phyloP scores from a whole-genome alignment of 768 basidiomycete genomes.

The Mycena vulgaris region DNA sequence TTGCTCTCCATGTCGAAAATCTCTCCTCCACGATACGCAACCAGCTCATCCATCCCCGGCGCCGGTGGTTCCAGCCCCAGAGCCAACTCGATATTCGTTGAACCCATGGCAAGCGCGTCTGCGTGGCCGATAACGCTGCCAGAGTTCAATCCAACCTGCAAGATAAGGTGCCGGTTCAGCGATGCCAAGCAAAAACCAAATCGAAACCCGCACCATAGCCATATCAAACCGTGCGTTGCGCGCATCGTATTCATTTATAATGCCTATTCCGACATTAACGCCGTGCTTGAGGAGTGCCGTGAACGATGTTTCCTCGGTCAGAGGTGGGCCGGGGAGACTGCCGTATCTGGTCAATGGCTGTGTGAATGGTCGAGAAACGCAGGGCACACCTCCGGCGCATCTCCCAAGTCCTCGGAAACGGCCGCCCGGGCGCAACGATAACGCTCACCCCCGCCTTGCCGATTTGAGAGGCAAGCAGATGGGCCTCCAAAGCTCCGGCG shows the following conservation, averaged over 20 bases:
- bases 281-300: constrained; percentile 74
- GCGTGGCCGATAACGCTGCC: constrained; percentile 55
- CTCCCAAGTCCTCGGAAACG: constrained; percentile 85
- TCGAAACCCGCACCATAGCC: constrained; percentile 73
- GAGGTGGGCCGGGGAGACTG: constrained; percentile 80
- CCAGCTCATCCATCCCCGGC: constrained; percentile 50
- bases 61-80: constrained; percentile 49
- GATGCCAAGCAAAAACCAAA: neutral
- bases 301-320: constrained; percentile 70
- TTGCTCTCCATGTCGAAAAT: constrained; percentile 61
- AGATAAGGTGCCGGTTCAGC: constrained; percentile 43
- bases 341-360: neutral
- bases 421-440: constrained; percentile 67
- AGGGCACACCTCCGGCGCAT: constrained; percentile 69
- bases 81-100: constrained; percentile 57
- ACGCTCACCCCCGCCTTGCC: constrained; percentile 65
- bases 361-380: neutral
- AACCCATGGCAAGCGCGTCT: constrained; percentile 56
- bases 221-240: constrained; percentile 85
- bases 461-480: constrained; percentile 79
- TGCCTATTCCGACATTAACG: constrained; percentile 82
- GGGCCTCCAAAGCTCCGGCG: constrained; percentile 76
- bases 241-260: constrained; percentile 76
- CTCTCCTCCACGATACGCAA: constrained; percentile 58
- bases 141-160: constrained; percentile 51